Evolutionary conservation across 768 basidiomycete genomes (phyloP), one percentile per base, ranked within the genome.

Genomic region (Serendipita sp.): DNA sequence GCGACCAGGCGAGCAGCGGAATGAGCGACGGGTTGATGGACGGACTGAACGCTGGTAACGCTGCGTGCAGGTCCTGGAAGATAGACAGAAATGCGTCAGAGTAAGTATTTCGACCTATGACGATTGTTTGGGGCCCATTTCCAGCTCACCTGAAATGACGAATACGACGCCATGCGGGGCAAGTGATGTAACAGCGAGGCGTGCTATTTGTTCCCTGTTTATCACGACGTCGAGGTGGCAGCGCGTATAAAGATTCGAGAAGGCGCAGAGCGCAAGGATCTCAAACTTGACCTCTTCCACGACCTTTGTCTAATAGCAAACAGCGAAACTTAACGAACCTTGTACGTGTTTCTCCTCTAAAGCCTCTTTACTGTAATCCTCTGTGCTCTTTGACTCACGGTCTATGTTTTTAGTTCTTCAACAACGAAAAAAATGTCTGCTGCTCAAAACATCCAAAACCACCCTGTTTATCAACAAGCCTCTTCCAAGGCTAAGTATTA

Each of bases 401-500:
- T 66, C 11, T 35, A 15, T 47, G 56, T 63, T 51, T 45, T 44
- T 47, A 23, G 7, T 38, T 46, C 28, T 13, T 34, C 15, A 38
- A 13, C 63, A 44, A 35, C 66, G 63, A 69, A 80, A 34, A 63
- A 66, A 76, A 90, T 90, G 88, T 89, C 89, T 69, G 83, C 88
- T 66, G 75, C 84, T 30, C 84, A 91, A 78, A 86, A 86, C 76
- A 74, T 93, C 68, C 86, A 91, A 77, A 85, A 88, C 73, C 93
- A 95, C 78, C 92, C 93, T 36, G 79, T 85, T 71, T 84, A 86
- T 78, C 69, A 88, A 70, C 89, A 94, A 76, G 91, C 83, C 30
- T 85, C 88, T 76, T 85, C 83, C 74, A 89, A 87, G 80, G 88
- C 85, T 67, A 79, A 79, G 70, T 83, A 86, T 77, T 91, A 96